phyloP scores from a whole-genome alignment of 768 basidiomycete species.

The Boletus rex-veris region DNA sequence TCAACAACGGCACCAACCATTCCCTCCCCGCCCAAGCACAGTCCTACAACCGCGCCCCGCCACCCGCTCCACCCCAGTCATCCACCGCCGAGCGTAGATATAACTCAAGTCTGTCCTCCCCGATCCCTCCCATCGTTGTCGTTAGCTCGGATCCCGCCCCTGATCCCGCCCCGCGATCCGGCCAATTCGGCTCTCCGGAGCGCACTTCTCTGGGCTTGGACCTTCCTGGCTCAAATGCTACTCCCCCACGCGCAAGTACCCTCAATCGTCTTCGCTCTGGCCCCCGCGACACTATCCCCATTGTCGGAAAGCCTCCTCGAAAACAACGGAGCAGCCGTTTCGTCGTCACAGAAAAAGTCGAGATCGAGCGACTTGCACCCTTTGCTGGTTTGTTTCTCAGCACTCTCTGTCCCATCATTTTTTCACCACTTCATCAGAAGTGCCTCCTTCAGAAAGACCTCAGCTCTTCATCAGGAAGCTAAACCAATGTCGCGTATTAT shows the following conservation, averaged over 20 bases:
- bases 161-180: conserved; percentile 43
- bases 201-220: conserved; percentile 48
- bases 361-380: conserved; percentile 89
- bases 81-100: conserved; percentile 61
- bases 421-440: conserved; percentile 53
- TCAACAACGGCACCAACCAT: conserved; percentile 37
- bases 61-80: conserved; percentile 37
- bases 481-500: conserved; percentile 92
- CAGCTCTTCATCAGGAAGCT: conserved; percentile 93
- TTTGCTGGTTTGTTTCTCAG: conserved; percentile 61
- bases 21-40: conserved; percentile 40
- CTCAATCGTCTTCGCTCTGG: conserved; percentile 73
- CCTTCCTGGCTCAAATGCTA: conserved; percentile 40
- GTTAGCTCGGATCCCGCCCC: conserved; percentile 68
- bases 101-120: conserved; percentile 36
- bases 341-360: conserved; percentile 92
- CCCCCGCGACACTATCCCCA: conserved; percentile 95
- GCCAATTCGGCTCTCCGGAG: conserved; percentile 44
- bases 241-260: conserved; percentile 64
- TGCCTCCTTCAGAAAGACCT: conserved; percentile 80
- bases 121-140: conserved; percentile 81
- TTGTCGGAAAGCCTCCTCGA: conserved; percentile 92
- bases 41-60: conserved; percentile 42
- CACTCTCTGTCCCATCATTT: conserved; percentile 8
- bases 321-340: conserved; percentile 98